Conservation (phyloP, 805 yeast species). For the Ogataea zsoltii region DNA sequence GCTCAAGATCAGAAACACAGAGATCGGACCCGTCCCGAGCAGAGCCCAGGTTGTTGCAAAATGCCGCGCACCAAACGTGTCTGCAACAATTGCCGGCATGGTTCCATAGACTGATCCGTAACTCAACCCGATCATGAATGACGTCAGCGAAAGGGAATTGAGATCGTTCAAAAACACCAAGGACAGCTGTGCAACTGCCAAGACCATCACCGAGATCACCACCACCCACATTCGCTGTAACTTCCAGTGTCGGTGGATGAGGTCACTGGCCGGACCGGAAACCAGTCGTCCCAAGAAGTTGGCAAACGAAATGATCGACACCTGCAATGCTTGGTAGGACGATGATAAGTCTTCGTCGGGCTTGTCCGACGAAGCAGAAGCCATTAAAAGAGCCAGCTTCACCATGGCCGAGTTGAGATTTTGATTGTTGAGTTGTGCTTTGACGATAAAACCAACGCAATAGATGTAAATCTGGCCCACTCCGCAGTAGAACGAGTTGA, state of each 20-base stretch:
- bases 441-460: constrained; percentile 72
- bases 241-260: constrained; percentile 48
- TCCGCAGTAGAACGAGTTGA: constrained; percentile 60
- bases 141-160: constrained; percentile 46
- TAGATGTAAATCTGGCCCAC: constrained; percentile 73
- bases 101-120: constrained; percentile 75
- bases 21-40: constrained; percentile 67
- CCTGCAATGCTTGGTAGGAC: constrained; percentile 67
- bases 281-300: constrained; percentile 65
- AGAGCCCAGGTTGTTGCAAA: constrained; percentile 80
- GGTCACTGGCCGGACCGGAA: constrained; percentile 68
- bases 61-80: constrained; percentile 62
- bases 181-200: constrained; percentile 39
- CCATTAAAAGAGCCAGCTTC: constrained; percentile 4
- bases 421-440: constrained; percentile 39
- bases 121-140: constrained; percentile 59
- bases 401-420: constrained; percentile 15
- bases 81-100: constrained; percentile 75
- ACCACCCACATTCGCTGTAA: constrained; percentile 70
- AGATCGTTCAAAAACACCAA: constrained; percentile 41
- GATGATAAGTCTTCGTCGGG: constrained; percentile 39
- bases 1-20: constrained; percentile 54
- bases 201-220: constrained; percentile 39
- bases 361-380: constrained; percentile 5
- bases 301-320: constrained; percentile 61